Conservation (phyloP, 805 yeast genomes). For the Candida gorgasii region DNA sequence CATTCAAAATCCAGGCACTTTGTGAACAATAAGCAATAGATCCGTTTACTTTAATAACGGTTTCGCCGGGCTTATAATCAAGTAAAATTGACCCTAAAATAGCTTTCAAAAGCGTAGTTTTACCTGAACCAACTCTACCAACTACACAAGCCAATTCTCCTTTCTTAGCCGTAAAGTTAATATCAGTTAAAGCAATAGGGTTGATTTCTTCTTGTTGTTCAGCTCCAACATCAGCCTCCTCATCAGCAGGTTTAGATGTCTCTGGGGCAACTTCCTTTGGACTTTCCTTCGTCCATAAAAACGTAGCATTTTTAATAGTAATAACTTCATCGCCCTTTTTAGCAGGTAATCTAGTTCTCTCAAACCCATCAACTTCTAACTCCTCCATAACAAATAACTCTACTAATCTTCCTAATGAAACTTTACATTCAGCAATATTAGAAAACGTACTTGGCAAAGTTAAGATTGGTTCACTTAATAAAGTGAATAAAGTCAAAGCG, state of each 20-base stretch:
- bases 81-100: slow-evolving; percentile 31
- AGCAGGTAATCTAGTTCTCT: slow-evolving; percentile 18
- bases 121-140: slow-evolving; percentile 44
- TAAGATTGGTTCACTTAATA: slow-evolving; percentile 36
- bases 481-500: slow-evolving; percentile 38
- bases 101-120: slow-evolving; percentile 36
- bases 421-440: slow-evolving; percentile 29
- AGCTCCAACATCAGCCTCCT: slow-evolving; percentile 18
- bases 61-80: slow-evolving; percentile 14
- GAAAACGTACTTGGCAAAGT: slow-evolving; percentile 33
- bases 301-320: slow-evolving; percentile 28
- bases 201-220: slow-evolving; percentile 10
- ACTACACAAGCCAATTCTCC: slow-evolving; percentile 43
- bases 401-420: slow-evolving; percentile 34
- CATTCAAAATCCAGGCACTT: slow-evolving; percentile 43
- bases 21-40: slow-evolving; percentile 42
- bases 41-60: slow-evolving; percentile 28
- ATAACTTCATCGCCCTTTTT: slow-evolving; percentile 27
- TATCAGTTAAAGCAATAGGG: slow-evolving; percentile 31
- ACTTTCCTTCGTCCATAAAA: slow-evolving; percentile 25
- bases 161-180: slow-evolving; percentile 32
- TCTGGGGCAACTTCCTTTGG: slow-evolving; percentile 12
- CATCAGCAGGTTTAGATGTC: slow-evolving; percentile 15
- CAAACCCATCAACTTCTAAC: slow-evolving; percentile 25
- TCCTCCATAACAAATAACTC: slow-evolving; percentile 36